phyloP scores from a whole-genome alignment of 2,329 filamentous ascomycete species.

The Periconia sp. region DNA sequence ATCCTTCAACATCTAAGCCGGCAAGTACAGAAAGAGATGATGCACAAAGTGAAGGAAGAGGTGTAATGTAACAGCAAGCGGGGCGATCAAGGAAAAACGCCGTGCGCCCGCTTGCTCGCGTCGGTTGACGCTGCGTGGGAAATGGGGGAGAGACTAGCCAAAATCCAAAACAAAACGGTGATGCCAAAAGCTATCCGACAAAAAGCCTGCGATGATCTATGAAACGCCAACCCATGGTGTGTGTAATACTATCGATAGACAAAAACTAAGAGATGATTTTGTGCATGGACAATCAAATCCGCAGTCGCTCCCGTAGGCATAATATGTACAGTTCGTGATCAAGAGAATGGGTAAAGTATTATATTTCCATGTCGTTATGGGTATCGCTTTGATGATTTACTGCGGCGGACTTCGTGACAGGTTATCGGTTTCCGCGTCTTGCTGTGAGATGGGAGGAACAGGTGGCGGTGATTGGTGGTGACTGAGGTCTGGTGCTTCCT shows the following conservation, averaged over 20 bases:
- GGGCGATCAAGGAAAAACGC: too few species aligned
- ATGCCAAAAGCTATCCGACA: slow-evolving; percentile 13
- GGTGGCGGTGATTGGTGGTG: slow-evolving; percentile 21
- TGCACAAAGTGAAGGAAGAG: too few species aligned
- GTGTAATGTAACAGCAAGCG: too few species aligned
- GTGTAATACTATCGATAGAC: slow-evolving; percentile 14
- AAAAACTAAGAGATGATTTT: slow-evolving; percentile 22
- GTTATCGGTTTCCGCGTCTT: too few species aligned
- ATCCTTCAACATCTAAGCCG: too few species aligned
- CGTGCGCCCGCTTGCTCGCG: too few species aligned
- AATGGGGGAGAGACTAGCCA: slow-evolving; percentile 13
- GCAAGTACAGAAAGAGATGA: too few species aligned
- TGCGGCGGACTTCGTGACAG: slow-evolving; percentile 24
- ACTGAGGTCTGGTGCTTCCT: slow-evolving; percentile 35
- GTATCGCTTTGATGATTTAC: slow-evolving; percentile 6
- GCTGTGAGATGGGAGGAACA: too few species aligned
- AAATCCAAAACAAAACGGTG: slow-evolving; percentile 14
- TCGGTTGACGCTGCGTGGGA: too few species aligned
- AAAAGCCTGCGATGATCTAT: slow-evolving; percentile 5
- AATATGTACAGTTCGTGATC: slow-evolving; percentile 39
- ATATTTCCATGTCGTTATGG: slow-evolving; percentile 17
- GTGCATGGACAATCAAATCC: slow-evolving; percentile 25
- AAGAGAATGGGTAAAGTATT: slow-evolving; percentile 24
- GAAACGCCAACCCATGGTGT: slow-evolving; percentile 27
- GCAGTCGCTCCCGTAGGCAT: slow-evolving; percentile 21